Conservation (phyloP, 192 early-diverging fungal genomes). For the Rhizophlyctis rosea region DNA sequence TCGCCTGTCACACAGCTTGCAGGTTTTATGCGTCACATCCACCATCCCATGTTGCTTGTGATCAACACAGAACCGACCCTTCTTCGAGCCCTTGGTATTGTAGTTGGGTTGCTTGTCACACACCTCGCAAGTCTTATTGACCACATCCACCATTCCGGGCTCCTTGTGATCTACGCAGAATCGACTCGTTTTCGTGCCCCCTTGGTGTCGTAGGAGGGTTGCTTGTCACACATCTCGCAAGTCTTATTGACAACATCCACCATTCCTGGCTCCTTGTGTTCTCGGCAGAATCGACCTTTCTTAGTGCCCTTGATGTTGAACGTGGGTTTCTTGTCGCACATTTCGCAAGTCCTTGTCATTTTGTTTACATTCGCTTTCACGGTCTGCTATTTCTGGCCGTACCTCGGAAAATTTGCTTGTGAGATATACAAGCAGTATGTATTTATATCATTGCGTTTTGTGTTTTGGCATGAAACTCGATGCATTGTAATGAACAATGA, state of each 20-base stretch:
- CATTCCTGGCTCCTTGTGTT: conserved; percentile 7
- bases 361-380: too few relatives aligned
- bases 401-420: too few relatives aligned
- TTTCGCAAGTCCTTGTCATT: too few relatives aligned
- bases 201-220: too few relatives aligned
- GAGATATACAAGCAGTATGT: too few relatives aligned
- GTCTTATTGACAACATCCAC: background rate
- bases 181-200: background rate
- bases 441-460: too few relatives aligned
- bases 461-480: too few relatives aligned
- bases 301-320: conserved; percentile 1
- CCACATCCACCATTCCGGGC: conserved; percentile 2
- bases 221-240: too few relatives aligned
- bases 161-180: conserved; percentile 4
- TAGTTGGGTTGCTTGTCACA: background rate
- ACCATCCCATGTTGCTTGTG: conserved; percentile 2
- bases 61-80: background rate
- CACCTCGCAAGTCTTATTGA: background rate
- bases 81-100: background rate
- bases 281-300: conserved; percentile 3
- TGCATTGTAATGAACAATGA: too few relatives aligned
- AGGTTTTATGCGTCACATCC: background rate
- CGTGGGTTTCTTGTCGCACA: background rate
- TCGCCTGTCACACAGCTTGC: background rate
- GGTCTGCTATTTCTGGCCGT: too few relatives aligned